Percentiles rank a stretch among this genome's conserved stretches.
Conservation (phyloP, 768 basidiomycete species). For the Panellus pusillus region DNA sequence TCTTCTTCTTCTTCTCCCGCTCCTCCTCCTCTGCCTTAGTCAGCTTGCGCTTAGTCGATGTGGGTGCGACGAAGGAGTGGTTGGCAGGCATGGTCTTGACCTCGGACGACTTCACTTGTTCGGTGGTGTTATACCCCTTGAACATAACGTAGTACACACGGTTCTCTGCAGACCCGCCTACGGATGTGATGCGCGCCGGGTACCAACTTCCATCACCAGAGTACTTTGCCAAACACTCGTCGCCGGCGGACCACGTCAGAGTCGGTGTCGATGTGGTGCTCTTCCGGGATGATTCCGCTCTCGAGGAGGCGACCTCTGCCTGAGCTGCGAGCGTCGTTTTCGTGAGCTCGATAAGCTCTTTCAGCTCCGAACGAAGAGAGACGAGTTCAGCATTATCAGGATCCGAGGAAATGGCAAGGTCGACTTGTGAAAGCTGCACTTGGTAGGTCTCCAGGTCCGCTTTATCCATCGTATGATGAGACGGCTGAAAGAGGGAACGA, state of each 20-base stretch:
- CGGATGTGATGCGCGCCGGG: slow-evolving; percentile 82
- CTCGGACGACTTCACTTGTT: slow-evolving; percentile 72
- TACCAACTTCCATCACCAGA: slow-evolving; percentile 85
- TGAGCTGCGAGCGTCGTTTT: slow-evolving; percentile 65
- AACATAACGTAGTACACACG: slow-evolving; percentile 88
- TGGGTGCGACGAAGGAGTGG: slow-evolving; percentile 43
- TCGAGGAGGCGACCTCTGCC: slow-evolving; percentile 60
- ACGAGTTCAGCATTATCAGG: slow-evolving; percentile 72
- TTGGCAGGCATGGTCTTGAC: slow-evolving; percentile 69
- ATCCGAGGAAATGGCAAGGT: slow-evolving; percentile 73
- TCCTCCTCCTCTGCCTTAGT: slow-evolving; percentile 83
- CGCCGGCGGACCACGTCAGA: slow-evolving; percentile 74
- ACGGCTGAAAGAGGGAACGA: not conserved
- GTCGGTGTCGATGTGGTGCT: slow-evolving; percentile 47
- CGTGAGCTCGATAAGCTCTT: slow-evolving; percentile 81
- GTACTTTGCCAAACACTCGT: slow-evolving; percentile 85
- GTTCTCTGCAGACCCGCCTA: slow-evolving; percentile 81
- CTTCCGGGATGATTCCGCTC: slow-evolving; percentile 59
- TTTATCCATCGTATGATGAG: slow-evolving; percentile 47
- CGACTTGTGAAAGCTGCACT: slow-evolving; percentile 87
- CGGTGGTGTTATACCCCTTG: slow-evolving; percentile 90
- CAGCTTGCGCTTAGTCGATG: slow-evolving; percentile 74
- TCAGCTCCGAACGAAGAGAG: slow-evolving; percentile 73
- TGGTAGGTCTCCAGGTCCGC: slow-evolving; percentile 88
- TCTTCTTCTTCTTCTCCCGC: slow-evolving; percentile 87